A percentile compares a stretch with the other conserved stretches of the same genome.
These are phyloP conservation scores for Xylariaceae sp. DNA, from an alignment of 2,329 filamentous ascomycete genomes.

Conservation along the genomic window DNA sequence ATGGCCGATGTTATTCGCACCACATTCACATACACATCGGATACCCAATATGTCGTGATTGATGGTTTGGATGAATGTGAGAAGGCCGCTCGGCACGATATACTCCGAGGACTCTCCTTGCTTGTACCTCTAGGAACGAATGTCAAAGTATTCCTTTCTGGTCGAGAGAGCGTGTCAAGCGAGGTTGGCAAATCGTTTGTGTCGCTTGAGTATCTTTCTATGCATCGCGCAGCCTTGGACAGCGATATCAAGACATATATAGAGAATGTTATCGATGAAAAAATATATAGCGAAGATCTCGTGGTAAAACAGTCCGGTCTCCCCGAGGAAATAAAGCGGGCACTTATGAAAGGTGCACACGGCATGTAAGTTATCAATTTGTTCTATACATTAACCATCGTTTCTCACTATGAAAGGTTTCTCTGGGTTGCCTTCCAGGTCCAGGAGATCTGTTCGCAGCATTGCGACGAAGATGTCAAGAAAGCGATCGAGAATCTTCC, in stretches of 20 bases:
- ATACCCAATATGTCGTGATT: neutral
- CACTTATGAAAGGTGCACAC: slow-evolving; percentile 38
- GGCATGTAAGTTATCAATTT: slow-evolving; percentile 40
- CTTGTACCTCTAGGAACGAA: neutral
- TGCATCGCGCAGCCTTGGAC: neutral
- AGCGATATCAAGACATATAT: neutral
- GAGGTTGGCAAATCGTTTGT: neutral
- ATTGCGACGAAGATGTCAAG: neutral
- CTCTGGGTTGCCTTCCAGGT: neutral
- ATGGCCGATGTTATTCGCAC: neutral
- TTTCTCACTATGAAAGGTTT: neutral
- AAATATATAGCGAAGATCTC: neutral
- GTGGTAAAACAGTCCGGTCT: slow-evolving; percentile 11
- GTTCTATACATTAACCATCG: neutral
- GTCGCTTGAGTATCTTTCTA: neutral
- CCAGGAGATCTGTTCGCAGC: neutral
- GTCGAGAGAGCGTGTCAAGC: neutral
- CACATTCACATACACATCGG: neutral
- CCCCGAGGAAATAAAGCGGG: slow-evolving; percentile 34
- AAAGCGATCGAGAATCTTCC: neutral
- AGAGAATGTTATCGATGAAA: neutral
- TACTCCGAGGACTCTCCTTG: neutral
- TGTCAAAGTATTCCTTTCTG: neutral
- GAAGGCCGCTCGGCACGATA: neutral
- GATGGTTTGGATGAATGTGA: neutral